Evolutionary conservation across 2,329 filamentous ascomycete species (phyloP).

Genomic region (Parastagonospora avenae): DNA sequence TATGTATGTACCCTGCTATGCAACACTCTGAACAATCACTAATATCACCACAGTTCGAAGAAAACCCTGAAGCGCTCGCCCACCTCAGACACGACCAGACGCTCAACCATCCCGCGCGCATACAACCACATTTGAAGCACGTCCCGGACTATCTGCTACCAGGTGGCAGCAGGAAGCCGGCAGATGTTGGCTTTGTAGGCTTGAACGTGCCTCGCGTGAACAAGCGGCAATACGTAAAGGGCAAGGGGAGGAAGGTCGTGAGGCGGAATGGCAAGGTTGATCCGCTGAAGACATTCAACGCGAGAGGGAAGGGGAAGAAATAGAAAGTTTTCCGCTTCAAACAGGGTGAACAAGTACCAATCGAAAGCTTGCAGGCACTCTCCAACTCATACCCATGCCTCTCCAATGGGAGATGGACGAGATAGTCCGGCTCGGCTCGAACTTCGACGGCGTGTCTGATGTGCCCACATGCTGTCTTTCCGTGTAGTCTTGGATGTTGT

Average conservation of each 20-base stretch:
- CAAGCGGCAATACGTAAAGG: constrained; percentile 49
- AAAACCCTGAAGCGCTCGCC: constrained; percentile 87
- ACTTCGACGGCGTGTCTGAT: too few relatives aligned
- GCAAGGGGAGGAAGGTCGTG: constrained; percentile 58
- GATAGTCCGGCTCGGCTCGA: too few relatives aligned
- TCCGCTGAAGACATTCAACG: constrained; percentile 86
- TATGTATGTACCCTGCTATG: constrained; percentile 20
- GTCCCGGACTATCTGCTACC: constrained; percentile 94
- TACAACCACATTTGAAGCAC: constrained; percentile 81
- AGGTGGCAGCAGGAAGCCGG: constrained; percentile 66
- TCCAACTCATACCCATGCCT: too few relatives aligned
- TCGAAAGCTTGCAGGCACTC: too few relatives aligned
- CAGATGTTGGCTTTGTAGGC: constrained; percentile 78
- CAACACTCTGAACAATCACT: constrained; percentile 1
- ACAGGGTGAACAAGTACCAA: too few relatives aligned
- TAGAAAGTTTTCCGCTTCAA: too few relatives aligned
- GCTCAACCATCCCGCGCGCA: constrained; percentile 73
- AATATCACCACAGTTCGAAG: constrained; percentile 75
- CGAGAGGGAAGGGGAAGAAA: constrained; percentile 46
- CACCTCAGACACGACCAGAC: constrained; percentile 92
- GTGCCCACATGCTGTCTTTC: too few relatives aligned
- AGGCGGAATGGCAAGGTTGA: constrained; percentile 72
- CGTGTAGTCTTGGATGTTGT: too few relatives aligned
- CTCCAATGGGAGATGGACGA: too few relatives aligned
- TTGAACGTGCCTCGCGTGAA: constrained; percentile 54